These are phyloP conservation scores for Massarina eburnea DNA, from an alignment of 2,329 filamentous ascomycete genomes.

Conservation along the genomic window DNA sequence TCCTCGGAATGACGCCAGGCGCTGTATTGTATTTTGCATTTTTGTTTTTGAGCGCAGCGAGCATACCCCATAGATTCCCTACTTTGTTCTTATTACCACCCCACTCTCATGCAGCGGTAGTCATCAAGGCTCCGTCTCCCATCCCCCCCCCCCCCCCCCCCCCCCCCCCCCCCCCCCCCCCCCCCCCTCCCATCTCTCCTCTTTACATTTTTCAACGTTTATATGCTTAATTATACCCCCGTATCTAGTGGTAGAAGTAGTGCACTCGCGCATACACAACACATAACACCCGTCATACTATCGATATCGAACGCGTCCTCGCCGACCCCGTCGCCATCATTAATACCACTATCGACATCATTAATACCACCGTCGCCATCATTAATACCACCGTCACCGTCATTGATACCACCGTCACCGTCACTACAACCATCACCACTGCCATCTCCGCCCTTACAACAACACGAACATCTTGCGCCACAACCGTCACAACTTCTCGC, in stretches of 20 bases:
- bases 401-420: constrained; percentile 6
- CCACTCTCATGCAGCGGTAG: neutral
- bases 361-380: neutral
- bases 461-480: constrained; percentile 10
- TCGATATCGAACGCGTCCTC: too few relatives aligned
- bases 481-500: neutral
- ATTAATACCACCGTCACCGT: constrained; percentile 15
- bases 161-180: neutral
- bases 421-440: neutral
- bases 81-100: neutral
- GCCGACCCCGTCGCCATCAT: constrained; percentile 7
- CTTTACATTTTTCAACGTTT: constrained; percentile 4
- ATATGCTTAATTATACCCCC: constrained; percentile 24
- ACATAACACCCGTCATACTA: too few relatives aligned
- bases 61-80: neutral
- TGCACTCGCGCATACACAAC: too few relatives aligned
- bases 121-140: neutral
- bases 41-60: neutral
- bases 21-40: neutral
- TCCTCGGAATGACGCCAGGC: neutral
- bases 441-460: neutral
- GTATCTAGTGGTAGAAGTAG: constrained; percentile 9
- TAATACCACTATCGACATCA: too few relatives aligned
- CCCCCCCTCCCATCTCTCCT: neutral
- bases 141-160: neutral